A percentile compares a stretch with the other conserved stretches of the same genome.
phyloP scores from a whole-genome alignment of 2,329 filamentous ascomycete species.

The Ophiocordyceps sinensis region DNA sequence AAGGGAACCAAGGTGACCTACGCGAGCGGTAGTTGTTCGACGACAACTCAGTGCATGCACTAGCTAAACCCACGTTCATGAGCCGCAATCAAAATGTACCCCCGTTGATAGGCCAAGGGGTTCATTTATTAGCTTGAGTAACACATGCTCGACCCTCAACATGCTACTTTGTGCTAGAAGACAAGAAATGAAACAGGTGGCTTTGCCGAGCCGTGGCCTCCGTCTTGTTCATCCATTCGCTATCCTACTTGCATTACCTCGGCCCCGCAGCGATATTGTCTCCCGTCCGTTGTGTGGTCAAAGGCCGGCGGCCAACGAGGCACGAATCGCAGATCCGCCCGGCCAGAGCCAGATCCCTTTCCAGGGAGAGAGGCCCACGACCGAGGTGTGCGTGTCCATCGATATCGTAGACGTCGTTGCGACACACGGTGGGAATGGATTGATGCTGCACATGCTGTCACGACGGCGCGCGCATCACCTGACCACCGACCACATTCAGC shows the following conservation, averaged over 20 bases:
- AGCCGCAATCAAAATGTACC: constrained; percentile 17
- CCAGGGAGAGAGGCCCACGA: too few relatives aligned
- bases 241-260: not conserved
- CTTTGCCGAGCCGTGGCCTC: not conserved
- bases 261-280: not conserved
- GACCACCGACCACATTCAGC: too few relatives aligned
- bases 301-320: not conserved
- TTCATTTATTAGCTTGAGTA: not conserved
- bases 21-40: constrained; percentile 16
- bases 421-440: too few relatives aligned
- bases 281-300: not conserved
- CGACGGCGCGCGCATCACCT: too few relatives aligned
- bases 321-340: not conserved
- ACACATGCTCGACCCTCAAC: not conserved
- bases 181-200: not conserved
- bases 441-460: too few relatives aligned
- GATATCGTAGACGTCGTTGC: too few relatives aligned
- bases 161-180: not conserved
- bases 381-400: too few relatives aligned
- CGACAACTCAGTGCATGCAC: constrained; percentile 17
- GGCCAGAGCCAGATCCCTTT: too few relatives aligned
- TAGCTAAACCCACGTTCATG: constrained; percentile 11
- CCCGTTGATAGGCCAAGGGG: constrained; percentile 15
- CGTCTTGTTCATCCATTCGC: not conserved
- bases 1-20: constrained; percentile 9